Evolutionary conservation across 306 rosid species (phyloP), one percentile per base, ranked within the genome.

Genomic region (Sindora glabra): DNA sequence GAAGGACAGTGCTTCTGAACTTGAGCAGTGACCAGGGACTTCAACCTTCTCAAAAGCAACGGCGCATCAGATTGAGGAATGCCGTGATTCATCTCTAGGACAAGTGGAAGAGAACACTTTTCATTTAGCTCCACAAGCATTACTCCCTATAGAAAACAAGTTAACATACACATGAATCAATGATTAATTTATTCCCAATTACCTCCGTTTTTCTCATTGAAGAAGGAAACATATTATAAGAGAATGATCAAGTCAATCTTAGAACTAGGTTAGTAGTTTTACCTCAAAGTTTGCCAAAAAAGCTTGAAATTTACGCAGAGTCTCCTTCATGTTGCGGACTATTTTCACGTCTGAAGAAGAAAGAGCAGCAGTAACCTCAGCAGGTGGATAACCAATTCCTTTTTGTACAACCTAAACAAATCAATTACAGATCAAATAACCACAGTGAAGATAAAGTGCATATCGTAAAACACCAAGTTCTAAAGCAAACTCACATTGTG

Each of bases 281-380:
- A 92, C 98, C 96, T 92, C 98, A 18, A 92, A 92, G 69, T 81
- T 83, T 10, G 69, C 70, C 55, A 92, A 73, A 69, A 85, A 83
- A 7, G 61, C 48, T 80, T 92, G 96, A 61, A 78, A 92, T 65
- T 79, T 76, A 64, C 57, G 82, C 85, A 92, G 49, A 1, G 70
- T 80, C 55, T 73, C 85, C 84, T 69, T 83, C 86, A 86, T 86
- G 56, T 39, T 76, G 5, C 66, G 67, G 46, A 70, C 85, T 51
- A 58, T 52, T 56, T 68, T 65, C 25, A 9, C 24, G 76, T 88
- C 85, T 3, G 74, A n/a, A 54, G 96, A 92, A 71, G 83, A 73
- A 56, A 89, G 78, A 56, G 95, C 86, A 0, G 77, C 82, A 32
- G 79, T 80, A 47, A 86, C 98, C 72, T 81, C 94, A 59, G 59